These are phyloP conservation scores for Arthrocladium fulminans DNA, from an alignment of 2,329 filamentous ascomycete species.

Conservation along the genomic window DNA sequence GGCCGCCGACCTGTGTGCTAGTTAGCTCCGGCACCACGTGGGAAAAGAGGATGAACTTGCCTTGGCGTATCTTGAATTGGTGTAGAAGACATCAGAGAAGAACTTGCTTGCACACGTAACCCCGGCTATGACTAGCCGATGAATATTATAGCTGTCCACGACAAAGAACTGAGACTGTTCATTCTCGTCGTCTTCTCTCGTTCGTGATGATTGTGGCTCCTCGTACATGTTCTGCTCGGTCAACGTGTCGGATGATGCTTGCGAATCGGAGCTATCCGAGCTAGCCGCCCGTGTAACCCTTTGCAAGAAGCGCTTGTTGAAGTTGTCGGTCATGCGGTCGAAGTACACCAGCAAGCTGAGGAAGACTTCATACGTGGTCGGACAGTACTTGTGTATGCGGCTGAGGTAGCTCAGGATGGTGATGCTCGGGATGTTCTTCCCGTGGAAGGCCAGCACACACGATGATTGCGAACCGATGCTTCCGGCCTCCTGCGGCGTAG, in stretches of 20 bases:
- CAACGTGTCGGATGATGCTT: conserved; percentile 2
- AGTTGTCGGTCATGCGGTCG: conserved; percentile 94
- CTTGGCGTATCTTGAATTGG: conserved; percentile 98
- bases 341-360: conserved; percentile 93
- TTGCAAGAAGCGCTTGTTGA: conserved; percentile 52
- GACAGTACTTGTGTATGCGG: conserved; percentile 97
- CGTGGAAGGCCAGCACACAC: conserved; percentile 87
- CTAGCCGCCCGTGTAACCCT: neutral
- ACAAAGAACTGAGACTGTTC: conserved; percentile 63
- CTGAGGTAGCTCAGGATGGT: conserved; percentile 93
- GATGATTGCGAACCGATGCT: conserved; percentile 55
- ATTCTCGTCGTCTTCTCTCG: conserved; percentile 20
- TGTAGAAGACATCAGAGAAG: conserved; percentile 98
- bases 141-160: conserved; percentile 98
- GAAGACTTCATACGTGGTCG: conserved; percentile 97
- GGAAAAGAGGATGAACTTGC: conserved; percentile 42
- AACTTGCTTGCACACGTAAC: conserved; percentile 99
- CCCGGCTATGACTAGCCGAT: conserved; percentile 88
- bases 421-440: conserved; percentile 95
- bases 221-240: conserved; percentile 7
- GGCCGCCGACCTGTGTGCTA: conserved; percentile 67
- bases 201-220: conserved; percentile 1
- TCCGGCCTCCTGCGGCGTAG: conserved; percentile 50
- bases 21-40: conserved; percentile 17
- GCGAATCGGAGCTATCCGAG: conserved; percentile 7